Evolutionary conservation across 2,329 filamentous ascomycete species (phyloP).

Genomic region (Beauveria sp.): DNA sequence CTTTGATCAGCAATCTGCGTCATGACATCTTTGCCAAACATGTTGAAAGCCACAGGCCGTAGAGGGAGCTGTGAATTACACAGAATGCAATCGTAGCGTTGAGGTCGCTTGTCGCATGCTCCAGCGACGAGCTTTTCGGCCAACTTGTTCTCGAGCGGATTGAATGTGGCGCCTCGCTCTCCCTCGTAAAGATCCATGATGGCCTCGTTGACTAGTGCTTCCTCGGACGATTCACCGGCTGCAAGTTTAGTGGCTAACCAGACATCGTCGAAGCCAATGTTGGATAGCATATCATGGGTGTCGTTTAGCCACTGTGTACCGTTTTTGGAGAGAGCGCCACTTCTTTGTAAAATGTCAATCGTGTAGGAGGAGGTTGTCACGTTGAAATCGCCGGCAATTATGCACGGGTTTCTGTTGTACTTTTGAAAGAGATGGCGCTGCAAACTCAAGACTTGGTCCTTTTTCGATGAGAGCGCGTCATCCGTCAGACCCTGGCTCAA

Average conservation of each 20-base stretch:
- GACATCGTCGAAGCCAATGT: conserved; percentile 42
- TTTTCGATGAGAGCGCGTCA: conserved; percentile 48
- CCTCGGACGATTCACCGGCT: conserved; percentile 30
- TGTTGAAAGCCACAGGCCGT: conserved; percentile 38
- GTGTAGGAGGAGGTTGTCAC: conserved; percentile 51
- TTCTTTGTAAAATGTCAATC: conserved; percentile 43
- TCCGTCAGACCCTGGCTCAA: conserved; percentile 55
- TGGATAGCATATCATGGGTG: conserved; percentile 38
- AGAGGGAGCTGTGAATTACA: conserved; percentile 34
- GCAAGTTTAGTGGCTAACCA: conserved; percentile 41
- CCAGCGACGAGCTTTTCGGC: conserved; percentile 42
- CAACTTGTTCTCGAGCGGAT: conserved; percentile 48
- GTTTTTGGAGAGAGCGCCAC: conserved; percentile 43
- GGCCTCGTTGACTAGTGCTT: conserved; percentile 16
- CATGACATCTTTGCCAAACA: conserved; percentile 39
- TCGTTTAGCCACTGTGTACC: conserved; percentile 34
- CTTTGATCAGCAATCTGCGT: neutral
- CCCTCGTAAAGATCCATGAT: conserved; percentile 39
- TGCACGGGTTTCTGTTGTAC: conserved; percentile 39
- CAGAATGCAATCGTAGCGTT: conserved; percentile 59
- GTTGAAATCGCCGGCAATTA: conserved; percentile 60
- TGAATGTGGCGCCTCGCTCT: conserved; percentile 58
- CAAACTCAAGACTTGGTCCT: conserved; percentile 45
- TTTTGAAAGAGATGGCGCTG: conserved; percentile 34
- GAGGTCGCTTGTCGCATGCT: conserved; percentile 46